Evolutionary conservation across 2,329 filamentous ascomycete genomes (phyloP), one percentile per base, ranked within the genome.

Genomic region (Penicillium polonicum): DNA sequence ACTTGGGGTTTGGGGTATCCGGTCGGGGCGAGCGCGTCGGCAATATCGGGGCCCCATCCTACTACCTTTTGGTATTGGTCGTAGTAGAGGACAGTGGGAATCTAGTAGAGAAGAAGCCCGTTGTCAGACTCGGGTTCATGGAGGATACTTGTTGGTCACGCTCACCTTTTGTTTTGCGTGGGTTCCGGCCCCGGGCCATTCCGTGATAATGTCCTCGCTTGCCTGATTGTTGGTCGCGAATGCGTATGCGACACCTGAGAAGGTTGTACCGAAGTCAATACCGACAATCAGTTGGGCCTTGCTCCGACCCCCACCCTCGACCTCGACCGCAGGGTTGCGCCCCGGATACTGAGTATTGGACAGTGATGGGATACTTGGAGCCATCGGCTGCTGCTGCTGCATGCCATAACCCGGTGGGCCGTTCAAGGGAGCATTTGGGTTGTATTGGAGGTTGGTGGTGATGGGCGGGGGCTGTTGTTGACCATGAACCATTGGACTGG

Each of bases 1-100:
- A 99, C 93, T 64, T 93, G 93, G 35, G 91, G 91, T 81, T 97
- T 97, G 67, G 94, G 94, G 76, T 97, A 97, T 62, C 94, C 94
- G 41, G 94, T 97, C 31, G 94, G 94, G 52, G 94, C 93, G 64
- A 97, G 85, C 63, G 94, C 94, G 78, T 97, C 93, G 60, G 94
- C 91, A 69, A 97, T 97, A 81, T 99, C 94, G 57, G 93, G 92
- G 61, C 94, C 94, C 94, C 94, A 99, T 68, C 94, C 94, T n/a
- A 97, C 94, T 48, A 99, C 94, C 77, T 97, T 97, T 73, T 99
- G 94, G 76, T 97, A 96, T 78, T 97, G 93, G 74, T 99, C 94
- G 74, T 99, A 99, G 81, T 99, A 99, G 60, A 99, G 85, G n/a
- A 99, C 94, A 15, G 94, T 97, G 17, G 94, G 94, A 68, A 99